Conservation (phyloP, 768 basidiomycete species). For the Amanita rimosa region DNA sequence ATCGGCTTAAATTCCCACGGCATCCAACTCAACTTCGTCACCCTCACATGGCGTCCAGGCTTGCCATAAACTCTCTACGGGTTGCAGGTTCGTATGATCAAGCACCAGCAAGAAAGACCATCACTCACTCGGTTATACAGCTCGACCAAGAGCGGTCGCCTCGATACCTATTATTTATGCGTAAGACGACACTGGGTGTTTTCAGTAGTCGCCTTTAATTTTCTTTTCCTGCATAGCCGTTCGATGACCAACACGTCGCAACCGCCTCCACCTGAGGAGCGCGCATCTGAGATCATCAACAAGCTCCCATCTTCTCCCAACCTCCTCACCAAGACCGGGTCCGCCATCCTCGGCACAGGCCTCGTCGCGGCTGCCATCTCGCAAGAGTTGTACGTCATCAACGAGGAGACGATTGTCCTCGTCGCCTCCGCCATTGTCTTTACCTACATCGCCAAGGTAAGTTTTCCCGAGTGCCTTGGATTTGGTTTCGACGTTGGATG, state of each 20-base stretch:
- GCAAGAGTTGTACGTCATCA: constrained; percentile 94
- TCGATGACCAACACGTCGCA: constrained; percentile 49
- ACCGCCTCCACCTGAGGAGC: constrained; percentile 70
- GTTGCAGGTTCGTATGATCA: constrained; percentile 35
- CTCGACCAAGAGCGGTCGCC: constrained; percentile 43
- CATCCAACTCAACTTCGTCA: background rate
- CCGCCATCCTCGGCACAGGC: constrained; percentile 84
- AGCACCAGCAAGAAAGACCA: background rate
- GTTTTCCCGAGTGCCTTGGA: constrained; percentile 60
- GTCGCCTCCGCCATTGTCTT: constrained; percentile 79
- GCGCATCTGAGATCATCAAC: constrained; percentile 85
- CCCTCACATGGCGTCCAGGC: constrained; percentile 47
- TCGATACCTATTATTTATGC: constrained; percentile 30
- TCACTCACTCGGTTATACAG: constrained; percentile 17
- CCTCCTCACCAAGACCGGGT: constrained; percentile 91
- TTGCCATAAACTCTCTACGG: constrained; percentile 54
- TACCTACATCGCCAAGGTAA: constrained; percentile 90
- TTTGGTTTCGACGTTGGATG: background rate
- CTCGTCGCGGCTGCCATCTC: constrained; percentile 88
- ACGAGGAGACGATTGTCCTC: constrained; percentile 89
- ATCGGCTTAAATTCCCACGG: background rate
- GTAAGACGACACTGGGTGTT: constrained; percentile 23
- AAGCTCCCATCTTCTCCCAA: constrained; percentile 75
- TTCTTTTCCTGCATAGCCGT: constrained; percentile 24
- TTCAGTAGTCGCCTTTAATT: constrained; percentile 4